Base-by-base conservation (phyloP, 2,329 filamentous ascomycete genomes). In the Xylaria sp. region DNA sequence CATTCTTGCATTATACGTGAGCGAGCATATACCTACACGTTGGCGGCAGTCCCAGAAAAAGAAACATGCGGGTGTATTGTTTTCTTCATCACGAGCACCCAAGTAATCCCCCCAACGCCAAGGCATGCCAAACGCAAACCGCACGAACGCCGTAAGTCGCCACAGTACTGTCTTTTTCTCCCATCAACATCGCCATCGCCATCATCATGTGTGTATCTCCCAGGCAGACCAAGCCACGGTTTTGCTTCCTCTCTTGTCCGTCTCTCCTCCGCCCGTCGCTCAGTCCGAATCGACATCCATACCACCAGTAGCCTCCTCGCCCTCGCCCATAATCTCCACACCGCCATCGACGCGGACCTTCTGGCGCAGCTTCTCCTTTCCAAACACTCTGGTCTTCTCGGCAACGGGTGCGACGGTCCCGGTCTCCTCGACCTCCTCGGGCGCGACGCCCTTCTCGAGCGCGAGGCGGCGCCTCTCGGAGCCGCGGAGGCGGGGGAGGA, bases 401-500 rank as follows among this genome's bases (percentile, higher is more conserved):
- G 52, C 54, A 22, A 57, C 56, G 13, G 63, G 50, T 1, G 53
- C 56, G 19, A 56, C 44, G 13, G 52, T 57, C 63, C 73, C 71
- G 55, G 67, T 61, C 54, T 69, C 64, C 57, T 71, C 68, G 64
- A 73, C 73, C 60, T 74, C 68, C 52, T 69, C 60, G 50, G 63
- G 57, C 26, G 48, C 61, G 50, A 71, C 54, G 21, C 67, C 70
- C 46, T 69, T 62, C 29, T 68, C 64, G 45, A 66, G 48, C 64
- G 83, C 82, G 65, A 88, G 73, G 52, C 76, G 74, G 66, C 77
- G 76, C 75, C 80, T 81, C 78, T 87, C 84, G 73, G 79, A 84
- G 66, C 81, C 84, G 65, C 84, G 78, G 72, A 89, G 78, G 70
- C 83, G 83, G 65, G 91, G 91, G 67, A 99, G 84, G 73, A 99